Conservation (phyloP, 352 stramenopile genomes). For the Poterioochromonas sp. region DNA sequence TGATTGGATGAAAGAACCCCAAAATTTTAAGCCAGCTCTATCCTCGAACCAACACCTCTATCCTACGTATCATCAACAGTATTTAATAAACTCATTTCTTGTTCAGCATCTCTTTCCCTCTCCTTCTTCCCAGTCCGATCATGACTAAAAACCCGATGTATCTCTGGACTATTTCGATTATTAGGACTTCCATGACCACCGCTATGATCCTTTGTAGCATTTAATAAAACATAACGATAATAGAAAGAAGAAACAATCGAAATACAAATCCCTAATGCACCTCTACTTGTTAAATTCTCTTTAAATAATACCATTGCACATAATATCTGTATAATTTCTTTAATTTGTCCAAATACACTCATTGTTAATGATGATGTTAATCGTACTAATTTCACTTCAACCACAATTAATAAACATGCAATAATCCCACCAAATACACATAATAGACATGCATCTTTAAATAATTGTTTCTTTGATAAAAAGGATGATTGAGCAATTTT, state of each 20-base stretch:
- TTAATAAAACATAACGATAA: constrained; percentile 21
- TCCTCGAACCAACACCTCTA: no score
- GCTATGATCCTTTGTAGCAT: no score
- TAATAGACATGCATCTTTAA: not conserved
- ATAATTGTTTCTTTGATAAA: not conserved
- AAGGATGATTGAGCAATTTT: not conserved
- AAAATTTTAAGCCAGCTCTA: no score
- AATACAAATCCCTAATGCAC: not conserved
- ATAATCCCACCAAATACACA: not conserved
- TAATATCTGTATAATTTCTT: constrained; percentile 24
- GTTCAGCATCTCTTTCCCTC: no score
- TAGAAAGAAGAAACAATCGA: not conserved
- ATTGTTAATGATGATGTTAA: constrained; percentile 28
- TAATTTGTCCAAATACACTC: constrained; percentile 24
- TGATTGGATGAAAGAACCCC: no score
- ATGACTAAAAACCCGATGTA: no score
- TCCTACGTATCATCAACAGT: no score
- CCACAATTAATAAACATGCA: not conserved
- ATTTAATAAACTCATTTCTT: no score
- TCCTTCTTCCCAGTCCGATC: no score
- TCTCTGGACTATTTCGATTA: no score
- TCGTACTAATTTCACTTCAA: constrained; percentile 12
- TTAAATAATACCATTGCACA: constrained; percentile 8
- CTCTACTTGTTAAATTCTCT: not conserved
- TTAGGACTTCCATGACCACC: no score